phyloP scores from a whole-genome alignment of 768 basidiomycete species.

The Boletus coccyginus region DNA sequence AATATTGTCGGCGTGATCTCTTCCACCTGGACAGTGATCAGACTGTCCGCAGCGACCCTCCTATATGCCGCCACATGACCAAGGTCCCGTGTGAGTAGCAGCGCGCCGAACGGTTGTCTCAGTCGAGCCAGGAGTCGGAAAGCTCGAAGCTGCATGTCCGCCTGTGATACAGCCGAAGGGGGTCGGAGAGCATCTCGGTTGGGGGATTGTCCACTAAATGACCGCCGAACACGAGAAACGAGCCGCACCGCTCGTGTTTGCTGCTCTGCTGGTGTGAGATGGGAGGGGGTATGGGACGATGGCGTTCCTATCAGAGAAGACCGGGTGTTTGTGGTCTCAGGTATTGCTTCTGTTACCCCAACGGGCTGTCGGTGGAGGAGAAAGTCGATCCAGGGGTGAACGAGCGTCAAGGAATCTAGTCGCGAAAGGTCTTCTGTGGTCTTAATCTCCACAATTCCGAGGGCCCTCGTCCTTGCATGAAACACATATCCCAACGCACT shows the following conservation, averaged over 20 bases:
- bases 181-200: background rate
- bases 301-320: background rate
- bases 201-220: background rate
- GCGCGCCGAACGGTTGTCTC: constrained; percentile 6
- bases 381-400: constrained; percentile 13
- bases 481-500: background rate
- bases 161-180: background rate
- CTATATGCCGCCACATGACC: background rate
- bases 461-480: background rate
- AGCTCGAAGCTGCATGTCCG: background rate
- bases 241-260: background rate
- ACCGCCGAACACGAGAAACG: background rate
- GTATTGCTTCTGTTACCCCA: too few relatives aligned
- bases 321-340: background rate
- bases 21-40: constrained; percentile 4
- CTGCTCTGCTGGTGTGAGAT: too few relatives aligned
- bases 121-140: background rate
- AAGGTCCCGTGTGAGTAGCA: background rate
- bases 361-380: constrained; percentile 6
- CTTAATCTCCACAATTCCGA: constrained; percentile 8
- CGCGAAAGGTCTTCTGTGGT: constrained; percentile 5
- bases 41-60: constrained; percentile 5
- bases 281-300: too few relatives aligned
- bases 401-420: background rate
- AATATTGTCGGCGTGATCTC: background rate